Percentiles rank a stretch among this genome's conserved stretches.
Conservation (phyloP, 192 early-diverging fungal species). For the Rhizoclosmatium globosum region DNA sequence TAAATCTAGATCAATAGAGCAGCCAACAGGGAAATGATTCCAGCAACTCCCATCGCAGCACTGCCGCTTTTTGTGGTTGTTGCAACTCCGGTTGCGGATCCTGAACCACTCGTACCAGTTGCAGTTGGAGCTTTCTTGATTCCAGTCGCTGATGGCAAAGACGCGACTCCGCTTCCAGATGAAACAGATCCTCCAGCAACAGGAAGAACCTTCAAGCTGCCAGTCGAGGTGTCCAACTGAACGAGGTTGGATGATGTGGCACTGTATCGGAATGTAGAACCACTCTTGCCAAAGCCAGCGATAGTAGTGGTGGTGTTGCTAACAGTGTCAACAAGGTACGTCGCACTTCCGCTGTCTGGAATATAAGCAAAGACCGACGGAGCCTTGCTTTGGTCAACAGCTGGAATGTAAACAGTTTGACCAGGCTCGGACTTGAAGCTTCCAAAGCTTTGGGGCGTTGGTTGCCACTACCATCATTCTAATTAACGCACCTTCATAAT, state of each 20-base stretch:
- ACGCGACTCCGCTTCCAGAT: conserved; percentile 11
- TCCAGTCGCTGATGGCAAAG: conserved; percentile 15
- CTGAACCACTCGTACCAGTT: not conserved
- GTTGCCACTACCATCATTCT: conserved; percentile 20
- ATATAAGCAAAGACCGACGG: conserved; percentile 16
- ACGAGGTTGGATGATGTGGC: conserved; percentile 11
- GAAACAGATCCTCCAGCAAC: conserved; percentile 11
- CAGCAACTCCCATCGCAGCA: not conserved
- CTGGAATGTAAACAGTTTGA: conserved; percentile 17
- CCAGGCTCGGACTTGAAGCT: conserved; percentile 9
- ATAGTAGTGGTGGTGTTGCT: conserved; percentile 29
- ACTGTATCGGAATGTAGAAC: conserved; percentile 20
- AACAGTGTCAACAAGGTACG: conserved; percentile 26
- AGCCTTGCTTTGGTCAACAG: not conserved
- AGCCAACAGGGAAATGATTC: not conserved
- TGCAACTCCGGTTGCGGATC: not conserved
- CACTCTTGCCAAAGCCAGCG: conserved; percentile 23
- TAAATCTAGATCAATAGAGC: not conserved
- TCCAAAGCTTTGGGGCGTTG: conserved; percentile 14
- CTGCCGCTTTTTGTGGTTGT: not conserved
- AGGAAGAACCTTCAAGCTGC: conserved; percentile 16
- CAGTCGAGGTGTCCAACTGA: conserved; percentile 20
- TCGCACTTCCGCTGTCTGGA: conserved; percentile 30
- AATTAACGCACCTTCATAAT: too few relatives aligned
- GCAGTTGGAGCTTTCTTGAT: conserved; percentile 2